Conservation (phyloP, 139 green algal species). For the Pycnococcus provasolii region DNA sequence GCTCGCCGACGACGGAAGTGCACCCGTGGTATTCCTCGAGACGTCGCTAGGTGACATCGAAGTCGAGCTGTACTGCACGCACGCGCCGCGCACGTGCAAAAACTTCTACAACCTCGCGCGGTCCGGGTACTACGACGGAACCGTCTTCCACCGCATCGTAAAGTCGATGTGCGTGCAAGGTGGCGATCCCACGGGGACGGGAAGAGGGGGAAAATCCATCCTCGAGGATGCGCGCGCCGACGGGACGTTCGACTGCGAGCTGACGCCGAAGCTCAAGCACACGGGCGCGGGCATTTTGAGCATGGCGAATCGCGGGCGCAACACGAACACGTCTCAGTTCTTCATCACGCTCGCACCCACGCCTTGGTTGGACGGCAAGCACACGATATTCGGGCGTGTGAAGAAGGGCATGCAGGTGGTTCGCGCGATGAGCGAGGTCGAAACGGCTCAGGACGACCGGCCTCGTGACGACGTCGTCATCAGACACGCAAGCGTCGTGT, state of each 20-base stretch:
- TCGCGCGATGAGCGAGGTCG: constrained; percentile 74
- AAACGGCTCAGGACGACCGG: constrained; percentile 52
- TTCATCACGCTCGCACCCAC: constrained; percentile 75
- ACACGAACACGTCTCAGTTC: constrained; percentile 73
- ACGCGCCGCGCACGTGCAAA: constrained; percentile 62
- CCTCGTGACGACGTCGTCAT: constrained; percentile 59
- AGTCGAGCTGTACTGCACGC: constrained; percentile 76
- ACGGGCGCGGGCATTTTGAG: constrained; percentile 55
- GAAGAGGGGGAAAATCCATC: constrained; percentile 37
- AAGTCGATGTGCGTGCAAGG: constrained; percentile 45
- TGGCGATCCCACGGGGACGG: constrained; percentile 46
- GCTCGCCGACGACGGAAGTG: neutral
- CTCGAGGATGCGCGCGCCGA: constrained; percentile 17
- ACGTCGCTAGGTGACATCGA: constrained; percentile 54
- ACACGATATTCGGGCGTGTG: constrained; percentile 94
- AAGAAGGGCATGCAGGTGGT: constrained; percentile 72
- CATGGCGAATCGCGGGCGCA: constrained; percentile 69
- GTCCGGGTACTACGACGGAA: constrained; percentile 84
- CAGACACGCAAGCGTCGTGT: neutral
- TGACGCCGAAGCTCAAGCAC: constrained; percentile 57
- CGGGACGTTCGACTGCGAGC: constrained; percentile 77
- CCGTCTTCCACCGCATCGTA: constrained; percentile 66
- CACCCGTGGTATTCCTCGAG: constrained; percentile 35
- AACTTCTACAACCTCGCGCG: constrained; percentile 82
- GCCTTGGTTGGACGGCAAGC: constrained; percentile 83